phyloP scores from a whole-genome alignment of 352 stramenopile species.

The Phytophthora chlamydospora region DNA sequence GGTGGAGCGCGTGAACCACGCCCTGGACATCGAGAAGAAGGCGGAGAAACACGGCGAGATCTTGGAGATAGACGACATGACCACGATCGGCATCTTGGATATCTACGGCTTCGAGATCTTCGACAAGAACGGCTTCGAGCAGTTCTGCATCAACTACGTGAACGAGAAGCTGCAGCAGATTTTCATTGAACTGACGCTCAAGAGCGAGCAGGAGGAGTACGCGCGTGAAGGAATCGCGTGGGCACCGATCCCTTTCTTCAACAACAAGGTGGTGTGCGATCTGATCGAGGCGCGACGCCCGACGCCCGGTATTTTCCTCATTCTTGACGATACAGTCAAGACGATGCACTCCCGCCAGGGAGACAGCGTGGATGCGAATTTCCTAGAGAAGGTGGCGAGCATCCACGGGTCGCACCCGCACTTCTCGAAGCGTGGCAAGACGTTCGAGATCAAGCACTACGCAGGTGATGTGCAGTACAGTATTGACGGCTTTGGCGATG shows the following conservation, averaged over 20 bases:
- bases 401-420: slow-evolving; percentile 72
- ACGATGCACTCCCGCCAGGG: slow-evolving; percentile 88
- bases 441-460: slow-evolving; percentile 88
- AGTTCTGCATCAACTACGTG: slow-evolving; percentile 96
- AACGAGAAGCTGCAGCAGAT: slow-evolving; percentile 95
- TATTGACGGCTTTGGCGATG: slow-evolving; percentile 81
- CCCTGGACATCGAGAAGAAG: slow-evolving; percentile 85
- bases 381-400: slow-evolving; percentile 79
- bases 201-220: slow-evolving; percentile 95
- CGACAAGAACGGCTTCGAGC: slow-evolving; percentile 94
- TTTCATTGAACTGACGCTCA: slow-evolving; percentile 92
- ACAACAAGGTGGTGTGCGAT: slow-evolving; percentile 93
- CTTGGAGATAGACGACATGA: slow-evolving; percentile 75
- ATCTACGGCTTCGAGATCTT: slow-evolving; percentile 98
- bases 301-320: slow-evolving; percentile 80
- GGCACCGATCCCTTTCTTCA: slow-evolving; percentile 92
- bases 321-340: slow-evolving; percentile 87
- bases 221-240: slow-evolving; percentile 93
- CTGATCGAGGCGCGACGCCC: slow-evolving; percentile 82
- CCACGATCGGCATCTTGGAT: slow-evolving; percentile 93
- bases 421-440: slow-evolving; percentile 87
- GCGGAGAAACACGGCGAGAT: slow-evolving; percentile 81
- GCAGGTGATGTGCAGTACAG: slow-evolving; percentile 88
- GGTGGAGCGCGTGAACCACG: slow-evolving; percentile 92
- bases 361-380: slow-evolving; percentile 79